phyloP scores from a whole-genome alignment of 305 asterid genomes.

The Plantago coronopus region DNA sequence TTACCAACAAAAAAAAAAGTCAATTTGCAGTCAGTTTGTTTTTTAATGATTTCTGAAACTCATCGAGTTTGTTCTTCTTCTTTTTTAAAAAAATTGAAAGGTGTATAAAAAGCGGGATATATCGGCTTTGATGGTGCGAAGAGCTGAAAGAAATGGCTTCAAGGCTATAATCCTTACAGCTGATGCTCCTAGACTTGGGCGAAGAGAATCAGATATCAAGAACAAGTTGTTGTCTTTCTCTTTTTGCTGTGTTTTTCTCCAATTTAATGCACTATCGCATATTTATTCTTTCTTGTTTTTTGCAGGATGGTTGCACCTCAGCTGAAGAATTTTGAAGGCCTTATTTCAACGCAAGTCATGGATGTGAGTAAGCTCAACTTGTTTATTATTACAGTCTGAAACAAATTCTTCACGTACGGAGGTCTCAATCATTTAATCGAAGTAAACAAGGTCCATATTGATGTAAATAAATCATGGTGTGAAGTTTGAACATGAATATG shows the following conservation, averaged over 20 bases:
- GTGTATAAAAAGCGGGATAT: slow-evolving; percentile 53
- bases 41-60: not conserved
- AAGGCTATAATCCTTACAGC: slow-evolving; percentile 62
- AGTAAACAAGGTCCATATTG: too few relatives aligned
- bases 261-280: too few relatives aligned
- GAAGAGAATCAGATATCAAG: slow-evolving; percentile 65
- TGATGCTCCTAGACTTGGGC: slow-evolving; percentile 61
- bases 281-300: not conserved
- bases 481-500: too few relatives aligned
- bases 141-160: slow-evolving; percentile 69
- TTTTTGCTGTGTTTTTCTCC: not conserved
- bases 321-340: slow-evolving; percentile 55
- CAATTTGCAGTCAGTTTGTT: too few relatives aligned
- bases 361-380: slow-evolving; percentile 32
- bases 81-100: slow-evolving; percentile 23
- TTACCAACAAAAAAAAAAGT: too few relatives aligned
- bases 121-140: slow-evolving; percentile 51
- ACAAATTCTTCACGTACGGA: too few relatives aligned
- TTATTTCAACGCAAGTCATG: slow-evolving; percentile 38
- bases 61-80: not conserved
- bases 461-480: too few relatives aligned
- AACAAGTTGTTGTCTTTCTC: slow-evolving; percentile 37
- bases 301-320: slow-evolving; percentile 63
- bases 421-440: too few relatives aligned
- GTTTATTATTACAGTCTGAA: not conserved